Conservation (phyloP, 208 protist species). For the Porcisia hertigi region DNA sequence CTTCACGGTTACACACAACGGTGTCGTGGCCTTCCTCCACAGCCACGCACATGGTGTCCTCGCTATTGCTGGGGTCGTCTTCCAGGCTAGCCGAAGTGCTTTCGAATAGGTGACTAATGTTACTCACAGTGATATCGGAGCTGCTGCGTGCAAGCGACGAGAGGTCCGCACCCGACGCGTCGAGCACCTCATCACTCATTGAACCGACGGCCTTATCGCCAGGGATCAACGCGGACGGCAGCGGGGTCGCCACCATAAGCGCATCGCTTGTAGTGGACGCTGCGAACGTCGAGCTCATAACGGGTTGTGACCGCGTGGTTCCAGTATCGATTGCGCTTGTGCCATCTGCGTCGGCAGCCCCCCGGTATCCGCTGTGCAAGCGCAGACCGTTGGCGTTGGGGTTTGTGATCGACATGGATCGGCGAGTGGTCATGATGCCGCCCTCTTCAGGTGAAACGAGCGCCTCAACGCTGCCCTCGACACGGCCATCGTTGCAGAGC, state of each 20-base stretch:
- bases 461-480: constrained; percentile 50
- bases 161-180: constrained; percentile 5
- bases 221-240: not conserved
- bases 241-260: not conserved
- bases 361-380: not conserved
- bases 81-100: constrained; percentile 18
- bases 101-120: constrained; percentile 46
- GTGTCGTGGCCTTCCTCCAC: not conserved
- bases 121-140: constrained; percentile 58
- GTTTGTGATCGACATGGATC: not conserved
- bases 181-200: not conserved
- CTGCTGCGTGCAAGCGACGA: constrained; percentile 33
- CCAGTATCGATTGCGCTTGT: not conserved
- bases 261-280: constrained; percentile 16
- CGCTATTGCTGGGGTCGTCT: constrained; percentile 13
- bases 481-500: constrained; percentile 66
- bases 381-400: not conserved
- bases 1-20: not conserved
- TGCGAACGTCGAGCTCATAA: constrained; percentile 16
- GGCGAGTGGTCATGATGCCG: constrained; percentile 30
- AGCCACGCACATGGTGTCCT: not conserved
- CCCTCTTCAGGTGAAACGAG: constrained; percentile 63
- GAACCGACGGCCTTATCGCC: not conserved
- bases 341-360: not conserved
- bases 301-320: constrained; percentile 4